phyloP scores from a whole-genome alignment of 1,139 yeast species.

The Geotrichum aggregatum region DNA sequence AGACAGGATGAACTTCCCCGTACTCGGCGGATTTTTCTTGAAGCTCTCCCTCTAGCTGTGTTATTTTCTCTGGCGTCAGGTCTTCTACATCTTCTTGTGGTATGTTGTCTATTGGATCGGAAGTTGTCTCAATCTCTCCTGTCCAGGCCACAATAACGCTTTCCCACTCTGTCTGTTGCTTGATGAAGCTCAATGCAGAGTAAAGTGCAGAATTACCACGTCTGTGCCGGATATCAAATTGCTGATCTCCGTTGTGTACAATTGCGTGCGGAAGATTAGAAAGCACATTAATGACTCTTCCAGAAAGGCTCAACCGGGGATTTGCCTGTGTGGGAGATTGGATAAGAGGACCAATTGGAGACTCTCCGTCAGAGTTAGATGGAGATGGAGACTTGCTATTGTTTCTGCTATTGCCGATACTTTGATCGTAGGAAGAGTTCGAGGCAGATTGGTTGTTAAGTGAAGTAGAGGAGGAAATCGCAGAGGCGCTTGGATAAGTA shows the following conservation, averaged over 20 bases:
- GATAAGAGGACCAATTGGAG: constrained; percentile 14
- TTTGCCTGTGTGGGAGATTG: constrained; percentile 23
- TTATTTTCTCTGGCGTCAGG: constrained; percentile 23
- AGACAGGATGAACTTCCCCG: constrained; percentile 59
- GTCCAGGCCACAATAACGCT: constrained; percentile 93
- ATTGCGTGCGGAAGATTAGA: constrained; percentile 66
- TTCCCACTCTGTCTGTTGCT: constrained; percentile 60
- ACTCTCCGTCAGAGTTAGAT: not conserved
- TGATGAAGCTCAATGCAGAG: constrained; percentile 64
- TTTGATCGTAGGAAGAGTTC: not conserved
- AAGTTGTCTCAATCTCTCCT: constrained; percentile 54
- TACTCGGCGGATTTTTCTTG: constrained; percentile 40
- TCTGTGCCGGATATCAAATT: constrained; percentile 39
- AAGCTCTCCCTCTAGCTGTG: constrained; percentile 18
- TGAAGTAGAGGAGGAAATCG: constrained; percentile 5
- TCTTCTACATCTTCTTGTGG: constrained; percentile 19
- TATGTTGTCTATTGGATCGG: constrained; percentile 20
- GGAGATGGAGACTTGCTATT: not conserved
- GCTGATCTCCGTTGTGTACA: constrained; percentile 23
- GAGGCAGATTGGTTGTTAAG: not conserved
- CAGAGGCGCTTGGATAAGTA: not conserved
- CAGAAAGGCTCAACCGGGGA: constrained; percentile 45
- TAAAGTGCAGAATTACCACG: constrained; percentile 84
- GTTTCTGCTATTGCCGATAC: not conserved
- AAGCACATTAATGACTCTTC: constrained; percentile 65